A percentile compares a stretch with the other conserved stretches of the same genome.
Evolutionary conservation across 2,329 filamentous ascomycete genomes (phyloP).

Genomic region (Byssochlamys sp.): DNA sequence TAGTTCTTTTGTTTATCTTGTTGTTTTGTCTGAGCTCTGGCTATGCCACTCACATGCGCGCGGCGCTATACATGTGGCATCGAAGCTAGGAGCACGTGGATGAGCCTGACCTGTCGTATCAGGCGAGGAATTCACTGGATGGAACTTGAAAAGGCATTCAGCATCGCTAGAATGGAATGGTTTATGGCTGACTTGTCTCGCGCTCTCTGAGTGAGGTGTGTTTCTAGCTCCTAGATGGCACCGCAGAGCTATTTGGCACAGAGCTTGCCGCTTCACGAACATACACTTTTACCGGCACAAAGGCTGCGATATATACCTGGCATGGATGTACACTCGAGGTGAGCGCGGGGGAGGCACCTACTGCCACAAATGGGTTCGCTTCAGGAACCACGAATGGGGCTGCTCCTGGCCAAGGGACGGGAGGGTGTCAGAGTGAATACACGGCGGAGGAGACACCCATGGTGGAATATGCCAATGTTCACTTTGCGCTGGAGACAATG

Average conservation of each 20-base stretch:
- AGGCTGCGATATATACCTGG: conserved; percentile 86
- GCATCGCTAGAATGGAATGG: not conserved
- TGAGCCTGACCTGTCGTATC: not conserved
- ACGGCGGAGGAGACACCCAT: conserved; percentile 71
- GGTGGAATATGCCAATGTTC: conserved; percentile 70
- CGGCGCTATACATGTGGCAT: not conserved
- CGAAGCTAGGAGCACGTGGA: not conserved
- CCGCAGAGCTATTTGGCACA: conserved; percentile 87
- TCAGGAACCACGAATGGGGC: conserved; percentile 14
- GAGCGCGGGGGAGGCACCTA: conserved; percentile 48
- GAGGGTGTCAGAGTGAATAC: conserved; percentile 59
- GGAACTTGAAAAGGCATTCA: not conserved
- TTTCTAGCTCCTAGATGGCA: conserved; percentile 60
- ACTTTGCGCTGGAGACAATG: conserved; percentile 71
- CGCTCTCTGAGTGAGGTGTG: not conserved
- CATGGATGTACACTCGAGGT: conserved; percentile 81
- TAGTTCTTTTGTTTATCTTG: not conserved
- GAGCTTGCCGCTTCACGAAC: conserved; percentile 73
- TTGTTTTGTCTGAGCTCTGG: not conserved
- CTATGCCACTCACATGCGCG: not conserved
- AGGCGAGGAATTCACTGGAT: not conserved
- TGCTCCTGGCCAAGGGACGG: conserved; percentile 34
- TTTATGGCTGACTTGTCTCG: not conserved
- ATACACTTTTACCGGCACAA: conserved; percentile 72
- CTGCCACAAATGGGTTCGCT: conserved; percentile 19